Evolutionary conservation across 495 filamentous ascomycete species (phyloP), one percentile per base, ranked within the genome.

Genomic region (Xylaria scruposa): DNA sequence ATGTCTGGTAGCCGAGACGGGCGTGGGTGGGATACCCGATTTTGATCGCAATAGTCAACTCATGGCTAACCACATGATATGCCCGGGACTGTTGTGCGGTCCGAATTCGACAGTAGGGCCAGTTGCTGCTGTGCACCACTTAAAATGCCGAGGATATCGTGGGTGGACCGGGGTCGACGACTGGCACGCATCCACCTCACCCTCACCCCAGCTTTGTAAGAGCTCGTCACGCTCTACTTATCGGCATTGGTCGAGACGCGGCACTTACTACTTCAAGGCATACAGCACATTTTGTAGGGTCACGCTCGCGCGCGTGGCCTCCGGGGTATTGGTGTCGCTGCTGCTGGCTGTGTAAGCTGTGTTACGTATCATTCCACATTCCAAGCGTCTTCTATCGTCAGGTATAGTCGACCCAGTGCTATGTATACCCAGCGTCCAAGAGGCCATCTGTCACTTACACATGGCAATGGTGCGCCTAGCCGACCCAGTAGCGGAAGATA

Each of bases 381-480:
- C 46, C 46, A 47, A 26, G 42, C 24, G 17, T 26, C 24, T 49
- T 9, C 4, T 26, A 64, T 64, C 9, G 26, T 64, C 17, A 21
- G 17, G 38, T 44, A 42, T 63, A 1, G 40, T 24, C 21, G 24
- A 53, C 64, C 49, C 46, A n/a, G 64, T 21, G 64, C 64, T 36
- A n/a, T 51, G 46, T 54, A 21, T 58, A 68, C 36, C n/a, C 33
- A 38, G 49, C 15, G 26, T 40, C 54, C 24, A 40, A 69, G 53
- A 60, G 9, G 67, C 67, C 67, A 69, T 69, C 40, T 69, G 67
- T 59, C 67, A 49, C 67, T 69, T 61, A 69, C 67, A 61, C 53
- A 59, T 60, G 54, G 42, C 53, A 54, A 38, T 26, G 54, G 54
- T 60, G 51, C 67, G 61, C 54, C 54, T 68, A 36, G 44, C 53